phyloP scores from a whole-genome alignment of 2,329 filamentous ascomycete genomes.

The Xylaria sp. region DNA sequence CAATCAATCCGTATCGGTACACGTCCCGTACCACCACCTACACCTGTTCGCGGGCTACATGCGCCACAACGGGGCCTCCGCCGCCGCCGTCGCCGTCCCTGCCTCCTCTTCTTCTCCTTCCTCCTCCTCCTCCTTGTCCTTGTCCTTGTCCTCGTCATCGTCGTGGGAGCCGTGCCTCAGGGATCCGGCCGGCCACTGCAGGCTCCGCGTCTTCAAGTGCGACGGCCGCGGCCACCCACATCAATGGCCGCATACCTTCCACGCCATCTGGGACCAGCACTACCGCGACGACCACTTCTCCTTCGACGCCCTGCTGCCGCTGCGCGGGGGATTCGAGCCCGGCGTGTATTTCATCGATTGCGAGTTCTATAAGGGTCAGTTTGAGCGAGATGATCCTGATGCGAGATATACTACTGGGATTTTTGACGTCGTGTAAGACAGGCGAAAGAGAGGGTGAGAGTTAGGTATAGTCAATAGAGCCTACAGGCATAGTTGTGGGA shows the following conservation, averaged over 20 bases:
- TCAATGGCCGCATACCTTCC: conserved; percentile 1
- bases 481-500: not conserved
- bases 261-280: not conserved
- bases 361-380: conserved; percentile 23
- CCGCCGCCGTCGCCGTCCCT: too few species aligned
- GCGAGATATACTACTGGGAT: conserved; percentile 12
- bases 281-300: conserved; percentile 15
- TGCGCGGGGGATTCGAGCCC: not conserved
- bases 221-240: not conserved
- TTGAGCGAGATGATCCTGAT: conserved; percentile 1
- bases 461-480: not conserved
- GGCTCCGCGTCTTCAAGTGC: conserved; percentile 12
- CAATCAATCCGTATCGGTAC: conserved; percentile 13
- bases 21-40: conserved; percentile 10
- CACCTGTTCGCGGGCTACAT: not conserved
- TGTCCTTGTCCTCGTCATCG: not conserved
- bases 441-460: not conserved
- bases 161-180: not conserved
- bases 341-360: conserved; percentile 10
- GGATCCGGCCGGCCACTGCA: conserved; percentile 11
- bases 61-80: too few species aligned
- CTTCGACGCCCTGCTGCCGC: conserved; percentile 1
- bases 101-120: too few species aligned
- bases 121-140: too few species aligned
- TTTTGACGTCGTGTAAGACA: not conserved